Evolutionary conservation across 768 basidiomycete species (phyloP).

Genomic region (Agaricus subrufescens): DNA sequence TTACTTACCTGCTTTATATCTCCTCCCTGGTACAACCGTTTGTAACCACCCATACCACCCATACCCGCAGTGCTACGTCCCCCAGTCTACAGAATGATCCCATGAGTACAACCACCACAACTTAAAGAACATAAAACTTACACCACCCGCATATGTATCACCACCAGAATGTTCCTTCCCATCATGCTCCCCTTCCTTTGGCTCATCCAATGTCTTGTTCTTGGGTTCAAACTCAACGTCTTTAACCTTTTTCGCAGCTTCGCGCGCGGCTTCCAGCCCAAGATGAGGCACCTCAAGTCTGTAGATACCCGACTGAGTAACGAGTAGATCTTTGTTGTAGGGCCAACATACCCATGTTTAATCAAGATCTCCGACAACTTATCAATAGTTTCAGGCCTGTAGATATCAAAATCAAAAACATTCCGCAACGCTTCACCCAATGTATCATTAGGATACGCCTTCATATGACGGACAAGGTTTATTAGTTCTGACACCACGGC

Average conservation of each 20-base stretch:
- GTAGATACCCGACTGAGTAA: not conserved
- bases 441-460: slow-evolving; percentile 52
- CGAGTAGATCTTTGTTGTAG: not conserved
- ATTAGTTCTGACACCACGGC: slow-evolving; percentile 44
- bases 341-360: slow-evolving; percentile 47
- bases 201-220: slow-evolving; percentile 42
- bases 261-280: slow-evolving; percentile 55
- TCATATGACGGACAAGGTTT: slow-evolving; percentile 61
- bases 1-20: slow-evolving; percentile 52
- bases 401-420: slow-evolving; percentile 68
- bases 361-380: slow-evolving; percentile 53
- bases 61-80: slow-evolving; percentile 64
- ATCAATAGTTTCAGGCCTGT: slow-evolving; percentile 60
- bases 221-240: slow-evolving; percentile 57
- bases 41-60: slow-evolving; percentile 65
- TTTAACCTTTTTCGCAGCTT: slow-evolving; percentile 44
- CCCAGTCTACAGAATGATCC: slow-evolving; percentile 39
- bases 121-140: slow-evolving; percentile 21
- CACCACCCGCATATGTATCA: slow-evolving; percentile 63
- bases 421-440: slow-evolving; percentile 58
- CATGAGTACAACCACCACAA: not conserved
- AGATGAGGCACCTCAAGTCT: slow-evolving; percentile 51
- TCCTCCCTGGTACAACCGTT: slow-evolving; percentile 58
- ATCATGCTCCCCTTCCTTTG: slow-evolving; percentile 62
- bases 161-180: slow-evolving; percentile 59